Conservation (phyloP, 768 basidiomycete species). For the Holtermannia corniformis region DNA sequence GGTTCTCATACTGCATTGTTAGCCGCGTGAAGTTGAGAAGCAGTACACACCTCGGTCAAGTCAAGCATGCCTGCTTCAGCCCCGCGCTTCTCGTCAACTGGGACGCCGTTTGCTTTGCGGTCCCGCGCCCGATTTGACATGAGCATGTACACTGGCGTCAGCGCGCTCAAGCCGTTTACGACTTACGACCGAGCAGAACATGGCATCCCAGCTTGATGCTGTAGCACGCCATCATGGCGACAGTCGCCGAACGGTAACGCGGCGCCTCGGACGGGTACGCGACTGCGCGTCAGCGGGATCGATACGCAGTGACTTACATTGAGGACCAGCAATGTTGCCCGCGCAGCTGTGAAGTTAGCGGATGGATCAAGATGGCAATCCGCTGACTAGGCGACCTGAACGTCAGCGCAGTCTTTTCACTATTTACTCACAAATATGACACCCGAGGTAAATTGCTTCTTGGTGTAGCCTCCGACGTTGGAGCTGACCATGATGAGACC, state of each 20-base stretch:
- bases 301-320: too few relatives aligned
- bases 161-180: too few relatives aligned
- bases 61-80: too few relatives aligned
- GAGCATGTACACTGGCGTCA: constrained; percentile 41
- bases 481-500: constrained; percentile 28
- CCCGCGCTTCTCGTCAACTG: constrained; percentile 16
- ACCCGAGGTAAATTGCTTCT: constrained; percentile 25
- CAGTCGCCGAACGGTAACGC: constrained; percentile 31
- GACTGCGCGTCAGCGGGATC: constrained; percentile 19
- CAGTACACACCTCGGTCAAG: too few relatives aligned
- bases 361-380: not conserved
- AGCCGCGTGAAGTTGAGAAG: too few relatives aligned
- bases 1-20: constrained; percentile 17
- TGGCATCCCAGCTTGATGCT: constrained; percentile 19
- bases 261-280: constrained; percentile 13
- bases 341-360: too few relatives aligned
- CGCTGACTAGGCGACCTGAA: not conserved
- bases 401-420: constrained; percentile 17
- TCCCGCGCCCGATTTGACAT: constrained; percentile 36
- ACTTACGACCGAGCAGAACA: constrained; percentile 31
- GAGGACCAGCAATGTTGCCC: constrained; percentile 8
- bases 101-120: constrained; percentile 5
- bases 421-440: constrained; percentile 37
- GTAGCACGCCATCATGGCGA: constrained; percentile 35
- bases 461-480: constrained; percentile 32